Evolutionary conservation across 768 basidiomycete species (phyloP), one percentile per base, ranked within the genome.

Genomic region (Mycena rosella): DNA sequence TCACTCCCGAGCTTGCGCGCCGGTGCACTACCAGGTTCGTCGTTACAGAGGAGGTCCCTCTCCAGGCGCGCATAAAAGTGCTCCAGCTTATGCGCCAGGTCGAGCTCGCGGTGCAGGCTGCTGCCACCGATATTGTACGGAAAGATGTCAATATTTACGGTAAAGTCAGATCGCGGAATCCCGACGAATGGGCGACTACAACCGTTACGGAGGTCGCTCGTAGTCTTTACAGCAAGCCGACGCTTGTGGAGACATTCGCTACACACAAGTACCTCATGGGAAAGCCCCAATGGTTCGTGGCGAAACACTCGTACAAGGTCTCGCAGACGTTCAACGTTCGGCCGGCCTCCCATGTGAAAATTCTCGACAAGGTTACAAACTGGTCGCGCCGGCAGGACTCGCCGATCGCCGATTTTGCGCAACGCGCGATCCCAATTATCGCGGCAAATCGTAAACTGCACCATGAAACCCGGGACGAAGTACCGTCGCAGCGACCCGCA

Each of bases 181-280:
- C 85, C 2, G 75, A 83, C 0, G 80, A 83, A 48, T 94, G 92
- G 90, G 75, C 79, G 0, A 77, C 78, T 9, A 80, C 91, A 34
- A 89, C 90, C 0, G 77, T 91, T 26, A 64, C 79, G 3, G 81
- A 91, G 59, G 89, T 88, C 15, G 86, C 87, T 8, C 65, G 79
- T 29, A 74, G 86, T 38, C 68, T 91, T 26, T 75, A 79, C 26
- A 70, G 72, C 15, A 74, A 78, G 7, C 78, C 82, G n/a, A 74
- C 74, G 2, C 73, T 78, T 32, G 74, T 78, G 60, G 70, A 76
- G 40, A 77, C 81, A 14, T 82, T 87, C 58, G 84, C 83, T n/a
- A 76, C 88, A 0, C 93, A 96, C 78, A 87, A 87, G 65, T 85
- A 86, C 69, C 80, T 96, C 69, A 88, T 94, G 85, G 76, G 80